Percentiles rank a stretch among this genome's conserved stretches.
Evolutionary conservation across 768 basidiomycete genomes (phyloP).

Genomic region (Pisolithus sp.): DNA sequence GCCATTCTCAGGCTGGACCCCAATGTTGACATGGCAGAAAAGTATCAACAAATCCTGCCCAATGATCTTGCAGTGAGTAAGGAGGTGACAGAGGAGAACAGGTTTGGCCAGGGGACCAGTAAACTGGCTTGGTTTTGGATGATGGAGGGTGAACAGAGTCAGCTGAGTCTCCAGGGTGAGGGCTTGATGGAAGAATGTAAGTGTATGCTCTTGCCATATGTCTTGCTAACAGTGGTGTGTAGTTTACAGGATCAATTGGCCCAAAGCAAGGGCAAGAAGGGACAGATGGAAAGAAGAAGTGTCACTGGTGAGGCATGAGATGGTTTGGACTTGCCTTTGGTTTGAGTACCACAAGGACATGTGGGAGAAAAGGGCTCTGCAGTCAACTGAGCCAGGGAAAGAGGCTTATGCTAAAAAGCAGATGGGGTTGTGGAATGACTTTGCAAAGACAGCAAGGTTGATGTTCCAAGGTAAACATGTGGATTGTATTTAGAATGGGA

Average conservation of each 20-base stretch:
- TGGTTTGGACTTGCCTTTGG: conserved; percentile 12
- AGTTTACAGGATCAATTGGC: conserved; percentile 4
- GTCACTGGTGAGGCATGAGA: conserved; percentile 10
- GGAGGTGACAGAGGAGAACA: conserved; percentile 8
- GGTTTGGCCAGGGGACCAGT: conserved; percentile 5
- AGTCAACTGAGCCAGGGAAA: no score
- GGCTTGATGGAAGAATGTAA: background rate
- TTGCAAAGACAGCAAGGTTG: background rate
- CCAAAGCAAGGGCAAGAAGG: conserved; percentile 12
- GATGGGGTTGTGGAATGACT: background rate
- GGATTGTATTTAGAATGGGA: background rate
- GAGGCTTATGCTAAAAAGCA: background rate
- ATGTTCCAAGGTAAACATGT: background rate
- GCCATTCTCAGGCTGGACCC: no score
- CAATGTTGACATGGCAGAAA: background rate
- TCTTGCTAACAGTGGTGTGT: background rate
- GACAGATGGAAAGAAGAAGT: conserved; percentile 15
- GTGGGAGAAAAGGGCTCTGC: conserved; percentile 1
- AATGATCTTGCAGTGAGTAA: conserved; percentile 3
- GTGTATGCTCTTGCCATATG: background rate
- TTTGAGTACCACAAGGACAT: conserved; percentile 1
- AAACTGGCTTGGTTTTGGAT: conserved; percentile 1
- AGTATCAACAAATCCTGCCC: no score
- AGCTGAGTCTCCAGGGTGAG: background rate
- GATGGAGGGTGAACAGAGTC: no score